A percentile compares a stretch with the other conserved stretches of the same genome.
These are phyloP conservation scores for Ramichloridium luteum DNA, from an alignment of 2,329 filamentous ascomycete genomes.

Conservation along the genomic window DNA sequence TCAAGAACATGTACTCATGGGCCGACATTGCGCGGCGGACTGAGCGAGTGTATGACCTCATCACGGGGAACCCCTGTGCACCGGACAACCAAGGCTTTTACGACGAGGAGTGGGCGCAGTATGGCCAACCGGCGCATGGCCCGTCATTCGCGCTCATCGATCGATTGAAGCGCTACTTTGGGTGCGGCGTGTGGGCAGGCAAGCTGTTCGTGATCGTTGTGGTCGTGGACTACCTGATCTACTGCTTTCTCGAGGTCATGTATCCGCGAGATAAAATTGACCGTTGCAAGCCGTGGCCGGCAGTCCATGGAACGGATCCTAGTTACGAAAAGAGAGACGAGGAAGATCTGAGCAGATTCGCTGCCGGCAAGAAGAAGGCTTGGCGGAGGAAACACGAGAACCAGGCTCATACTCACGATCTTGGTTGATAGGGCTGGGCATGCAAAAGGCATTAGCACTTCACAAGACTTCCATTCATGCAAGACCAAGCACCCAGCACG, in stretches of 20 bases:
- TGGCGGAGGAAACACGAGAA: conserved; percentile 6
- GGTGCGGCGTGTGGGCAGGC: conserved; percentile 95
- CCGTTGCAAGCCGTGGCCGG: conserved; percentile 78
- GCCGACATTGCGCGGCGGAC: conserved; percentile 87
- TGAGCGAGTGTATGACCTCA: conserved; percentile 88
- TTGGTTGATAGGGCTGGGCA: too few relatives aligned
- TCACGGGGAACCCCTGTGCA: conserved; percentile 63
- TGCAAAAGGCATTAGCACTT: too few relatives aligned
- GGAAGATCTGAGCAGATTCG: conserved; percentile 7
- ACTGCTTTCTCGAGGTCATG: conserved; percentile 74
- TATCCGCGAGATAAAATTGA: conserved; percentile 80
- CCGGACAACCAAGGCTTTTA: conserved; percentile 68
- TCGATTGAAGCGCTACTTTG: conserved; percentile 88
- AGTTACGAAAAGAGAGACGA: conserved; percentile 4
- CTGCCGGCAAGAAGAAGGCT: conserved; percentile 9
- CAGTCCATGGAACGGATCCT: background rate
- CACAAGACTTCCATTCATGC: too few relatives aligned
- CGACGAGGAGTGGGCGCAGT: conserved; percentile 53
- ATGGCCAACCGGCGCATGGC: conserved; percentile 35
- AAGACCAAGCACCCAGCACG: too few relatives aligned
- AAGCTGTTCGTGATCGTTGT: conserved; percentile 94
- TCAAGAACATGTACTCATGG: conserved; percentile 98
- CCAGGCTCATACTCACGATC: too few relatives aligned
- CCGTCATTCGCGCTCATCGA: conserved; percentile 90
- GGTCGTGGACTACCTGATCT: conserved; percentile 85